Evolutionary conservation across 2,329 filamentous ascomycete species (phyloP).

Genomic region (Diaporthe ilicicola): DNA sequence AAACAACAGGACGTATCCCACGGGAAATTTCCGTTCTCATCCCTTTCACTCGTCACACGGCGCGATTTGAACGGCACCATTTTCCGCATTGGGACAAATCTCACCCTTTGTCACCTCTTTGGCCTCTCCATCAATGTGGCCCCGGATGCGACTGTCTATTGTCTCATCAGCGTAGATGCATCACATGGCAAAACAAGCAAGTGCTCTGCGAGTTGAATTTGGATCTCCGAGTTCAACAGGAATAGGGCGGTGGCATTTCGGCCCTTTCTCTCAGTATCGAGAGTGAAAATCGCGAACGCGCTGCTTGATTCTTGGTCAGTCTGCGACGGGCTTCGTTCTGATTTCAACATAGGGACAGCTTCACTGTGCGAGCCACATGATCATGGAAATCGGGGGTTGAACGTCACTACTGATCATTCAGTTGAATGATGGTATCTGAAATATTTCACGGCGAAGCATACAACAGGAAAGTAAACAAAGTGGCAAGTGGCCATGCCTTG

Average conservation of each 20-base stretch:
- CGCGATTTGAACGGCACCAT: no score
- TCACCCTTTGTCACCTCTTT: not conserved
- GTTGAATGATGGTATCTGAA: not conserved
- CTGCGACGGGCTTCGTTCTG: not conserved
- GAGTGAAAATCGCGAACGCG: no score
- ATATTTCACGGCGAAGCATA: not conserved
- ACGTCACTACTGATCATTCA: not conserved
- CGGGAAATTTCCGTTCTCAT: no score
- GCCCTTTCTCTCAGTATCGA: no score
- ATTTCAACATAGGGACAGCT: not conserved
- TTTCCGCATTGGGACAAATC: no score
- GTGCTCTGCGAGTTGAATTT: not conserved
- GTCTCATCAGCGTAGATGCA: no score
- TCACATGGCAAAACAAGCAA: not conserved
- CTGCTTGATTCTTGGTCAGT: not conserved
- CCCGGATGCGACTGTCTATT: not conserved
- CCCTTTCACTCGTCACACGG: no score
- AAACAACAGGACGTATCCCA: no score
- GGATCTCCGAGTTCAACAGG: no score
- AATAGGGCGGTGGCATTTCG: no score
- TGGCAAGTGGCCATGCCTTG: not conserved
- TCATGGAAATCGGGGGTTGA: not conserved
- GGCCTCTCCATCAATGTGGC: not conserved
- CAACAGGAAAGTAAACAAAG: not conserved
- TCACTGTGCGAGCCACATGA: not conserved